phyloP scores from a whole-genome alignment of 1,284 basidiomycete genomes.

The Ganoderma sinense region DNA sequence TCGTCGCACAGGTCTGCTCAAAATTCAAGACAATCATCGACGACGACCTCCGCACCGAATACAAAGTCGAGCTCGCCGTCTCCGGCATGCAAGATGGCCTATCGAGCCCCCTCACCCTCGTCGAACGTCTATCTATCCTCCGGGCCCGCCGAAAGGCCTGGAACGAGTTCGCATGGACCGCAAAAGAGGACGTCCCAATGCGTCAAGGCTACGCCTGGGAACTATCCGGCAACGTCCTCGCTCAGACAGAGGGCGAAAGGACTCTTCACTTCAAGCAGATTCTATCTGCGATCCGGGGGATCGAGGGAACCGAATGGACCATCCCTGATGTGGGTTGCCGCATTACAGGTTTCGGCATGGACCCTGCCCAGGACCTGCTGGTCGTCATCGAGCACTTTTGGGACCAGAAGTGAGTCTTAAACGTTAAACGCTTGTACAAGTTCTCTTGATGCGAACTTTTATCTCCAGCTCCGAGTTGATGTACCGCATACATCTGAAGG shows the following conservation, averaged over 20 bases:
- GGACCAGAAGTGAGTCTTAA: slow-evolving; percentile 44
- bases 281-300: slow-evolving; percentile 55
- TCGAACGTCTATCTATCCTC: slow-evolving; percentile 52
- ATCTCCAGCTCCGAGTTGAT: background rate
- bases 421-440: no score
- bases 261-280: slow-evolving; percentile 55
- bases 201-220: slow-evolving; percentile 51
- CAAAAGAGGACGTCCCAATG: slow-evolving; percentile 49
- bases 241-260: slow-evolving; percentile 45
- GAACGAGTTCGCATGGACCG: slow-evolving; percentile 50
- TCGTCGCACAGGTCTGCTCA: slow-evolving; percentile 51
- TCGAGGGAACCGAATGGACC: slow-evolving; percentile 56
- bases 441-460: no score
- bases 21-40: slow-evolving; percentile 49
- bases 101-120: slow-evolving; percentile 34
- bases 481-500: slow-evolving; percentile 51
- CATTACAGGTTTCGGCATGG: slow-evolving; percentile 67
- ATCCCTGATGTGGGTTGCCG: slow-evolving; percentile 47
- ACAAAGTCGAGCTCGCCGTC: slow-evolving; percentile 59
- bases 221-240: slow-evolving; percentile 66
- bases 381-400: slow-evolving; percentile 52
- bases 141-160: slow-evolving; percentile 54
- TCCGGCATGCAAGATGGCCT: slow-evolving; percentile 55
- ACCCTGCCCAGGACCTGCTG: slow-evolving; percentile 67
- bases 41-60: slow-evolving; percentile 50